Conservation (phyloP, 2,329 filamentous ascomycete species). For the Cadophora sp. region DNA sequence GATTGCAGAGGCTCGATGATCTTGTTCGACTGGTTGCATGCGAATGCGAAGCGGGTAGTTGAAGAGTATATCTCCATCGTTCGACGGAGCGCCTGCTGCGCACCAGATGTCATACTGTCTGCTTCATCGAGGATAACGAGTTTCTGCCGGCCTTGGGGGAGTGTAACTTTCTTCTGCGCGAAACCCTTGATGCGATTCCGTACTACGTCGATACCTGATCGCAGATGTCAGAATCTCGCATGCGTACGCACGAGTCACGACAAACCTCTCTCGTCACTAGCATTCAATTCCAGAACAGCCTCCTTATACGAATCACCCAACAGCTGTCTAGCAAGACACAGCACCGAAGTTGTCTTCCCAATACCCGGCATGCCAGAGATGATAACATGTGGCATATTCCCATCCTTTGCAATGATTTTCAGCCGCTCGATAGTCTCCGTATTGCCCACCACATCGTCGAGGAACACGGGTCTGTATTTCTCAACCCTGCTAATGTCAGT, state of each 20-base stretch:
- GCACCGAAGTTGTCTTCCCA: conserved; percentile 94
- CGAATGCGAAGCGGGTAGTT: conserved; percentile 96
- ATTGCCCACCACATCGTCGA: conserved; percentile 97
- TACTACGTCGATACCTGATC: conserved; percentile 88
- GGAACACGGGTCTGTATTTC: conserved; percentile 93
- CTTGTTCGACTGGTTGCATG: conserved; percentile 98
- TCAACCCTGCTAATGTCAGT: conserved; percentile 75
- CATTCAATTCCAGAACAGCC: conserved; percentile 94
- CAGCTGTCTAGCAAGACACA: conserved; percentile 90
- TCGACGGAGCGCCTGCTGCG: conserved; percentile 90
- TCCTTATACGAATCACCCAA: conserved; percentile 96
- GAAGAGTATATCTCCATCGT: conserved; percentile 99
- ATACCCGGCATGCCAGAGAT: conserved; percentile 99
- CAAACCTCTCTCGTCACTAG: conserved; percentile 87
- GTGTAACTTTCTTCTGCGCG: conserved; percentile 97
- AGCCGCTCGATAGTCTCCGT: conserved; percentile 96
- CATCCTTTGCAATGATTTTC: conserved; percentile 98
- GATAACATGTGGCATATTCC: conserved; percentile 99
- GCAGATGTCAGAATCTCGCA: conserved; percentile 13
- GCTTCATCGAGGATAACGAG: conserved; percentile 97
- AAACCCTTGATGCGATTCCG: conserved; percentile 98
- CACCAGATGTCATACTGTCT: conserved; percentile 96
- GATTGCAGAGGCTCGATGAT: conserved; percentile 99
- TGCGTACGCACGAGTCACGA: neutral
- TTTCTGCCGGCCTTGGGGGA: conserved; percentile 90